Percentiles rank a stretch among this genome's conserved stretches.
Conservation (phyloP, 768 basidiomycete species). For the Cystobasidium tubakii region DNA sequence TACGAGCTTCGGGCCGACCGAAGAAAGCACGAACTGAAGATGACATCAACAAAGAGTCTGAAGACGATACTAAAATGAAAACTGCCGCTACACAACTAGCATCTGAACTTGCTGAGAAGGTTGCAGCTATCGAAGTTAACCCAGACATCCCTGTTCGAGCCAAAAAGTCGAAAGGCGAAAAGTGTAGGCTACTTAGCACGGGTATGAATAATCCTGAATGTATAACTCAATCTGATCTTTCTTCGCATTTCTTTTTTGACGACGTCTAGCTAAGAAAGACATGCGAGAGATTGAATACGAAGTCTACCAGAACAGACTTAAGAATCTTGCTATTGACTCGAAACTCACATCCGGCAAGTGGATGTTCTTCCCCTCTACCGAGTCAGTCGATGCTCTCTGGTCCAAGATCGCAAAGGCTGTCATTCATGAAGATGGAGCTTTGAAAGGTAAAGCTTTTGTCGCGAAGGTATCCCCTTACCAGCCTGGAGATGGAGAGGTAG, state of each 20-base stretch:
- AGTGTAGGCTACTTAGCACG: neutral
- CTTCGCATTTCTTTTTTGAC: no score
- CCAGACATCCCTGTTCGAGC: conserved; percentile 18
- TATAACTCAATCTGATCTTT: no score
- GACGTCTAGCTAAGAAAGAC: conserved; percentile 29
- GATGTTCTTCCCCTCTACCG: conserved; percentile 37
- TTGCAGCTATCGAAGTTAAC: conserved; percentile 17
- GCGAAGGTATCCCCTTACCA: conserved; percentile 39
- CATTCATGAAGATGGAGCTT: conserved; percentile 34
- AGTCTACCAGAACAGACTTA: neutral
- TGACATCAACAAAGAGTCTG: neutral
- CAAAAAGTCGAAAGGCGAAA: conserved; percentile 10
- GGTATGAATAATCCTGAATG: no score
- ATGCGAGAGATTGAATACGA: conserved; percentile 17
- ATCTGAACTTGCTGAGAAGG: neutral
- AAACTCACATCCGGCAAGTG: conserved; percentile 40
- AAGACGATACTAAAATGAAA: neutral
- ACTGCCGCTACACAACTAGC: neutral
- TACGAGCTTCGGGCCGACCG: neutral
- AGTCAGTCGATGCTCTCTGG: conserved; percentile 36
- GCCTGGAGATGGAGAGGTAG: neutral
- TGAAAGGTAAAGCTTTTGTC: conserved; percentile 31
- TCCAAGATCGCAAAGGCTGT: conserved; percentile 39
- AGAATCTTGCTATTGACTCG: conserved; percentile 38
- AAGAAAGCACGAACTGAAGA: neutral